A percentile compares a stretch with the other conserved stretches of the same genome.
Evolutionary conservation across 2,329 filamentous ascomycete species (phyloP).

Genomic region (Penicillium sp.): DNA sequence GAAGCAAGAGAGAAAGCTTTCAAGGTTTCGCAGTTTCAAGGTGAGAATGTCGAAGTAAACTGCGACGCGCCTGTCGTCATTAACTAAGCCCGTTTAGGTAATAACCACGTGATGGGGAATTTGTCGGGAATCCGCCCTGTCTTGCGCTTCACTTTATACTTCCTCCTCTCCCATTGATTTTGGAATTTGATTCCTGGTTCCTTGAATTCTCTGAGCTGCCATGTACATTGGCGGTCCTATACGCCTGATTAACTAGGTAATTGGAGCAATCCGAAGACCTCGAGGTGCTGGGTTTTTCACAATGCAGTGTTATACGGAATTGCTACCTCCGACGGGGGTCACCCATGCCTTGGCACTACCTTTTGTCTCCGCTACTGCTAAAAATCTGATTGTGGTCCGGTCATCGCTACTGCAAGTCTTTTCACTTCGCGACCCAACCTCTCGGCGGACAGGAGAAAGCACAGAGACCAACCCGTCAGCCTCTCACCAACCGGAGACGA

Average conservation of each 20-base stretch:
- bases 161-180: neutral
- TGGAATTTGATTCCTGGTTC: neutral
- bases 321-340: conserved; percentile 90
- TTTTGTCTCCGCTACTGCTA: conserved; percentile 71
- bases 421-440: conserved; percentile 60
- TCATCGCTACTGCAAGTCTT: conserved; percentile 93
- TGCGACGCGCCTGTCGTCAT: conserved; percentile 18
- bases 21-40: neutral
- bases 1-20: neutral
- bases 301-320: conserved; percentile 98
- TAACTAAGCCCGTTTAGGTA: conserved; percentile 11
- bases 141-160: neutral
- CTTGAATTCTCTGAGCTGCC: conserved; percentile 4
- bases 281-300: neutral
- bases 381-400: conserved; percentile 87
- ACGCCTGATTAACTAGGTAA: conserved; percentile 7
- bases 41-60: neutral
- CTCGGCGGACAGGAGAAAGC: conserved; percentile 43
- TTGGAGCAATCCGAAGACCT: conserved; percentile 6
- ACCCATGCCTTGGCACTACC: conserved; percentile 79
- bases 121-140: conserved; percentile 9
- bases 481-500: conserved; percentile 65
- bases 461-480: conserved; percentile 53
- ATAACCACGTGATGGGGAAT: conserved; percentile 12
- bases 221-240: conserved; percentile 11